These are phyloP conservation scores for Pleodorina starrii DNA, from an alignment of 139 green algal genomes.

Conservation along the genomic window DNA sequence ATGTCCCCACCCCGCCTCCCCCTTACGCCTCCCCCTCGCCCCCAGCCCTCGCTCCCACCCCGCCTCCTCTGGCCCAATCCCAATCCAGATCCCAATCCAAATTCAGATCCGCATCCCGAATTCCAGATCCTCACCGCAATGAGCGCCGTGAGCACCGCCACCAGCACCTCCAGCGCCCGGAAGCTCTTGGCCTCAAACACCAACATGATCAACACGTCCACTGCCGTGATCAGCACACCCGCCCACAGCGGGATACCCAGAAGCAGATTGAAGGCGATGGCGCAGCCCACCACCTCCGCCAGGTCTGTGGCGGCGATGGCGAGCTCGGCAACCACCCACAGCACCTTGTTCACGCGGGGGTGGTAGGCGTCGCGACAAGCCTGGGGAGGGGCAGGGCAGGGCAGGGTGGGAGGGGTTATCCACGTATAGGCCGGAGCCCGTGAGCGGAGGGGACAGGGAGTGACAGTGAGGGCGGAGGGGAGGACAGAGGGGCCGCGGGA, in stretches of 20 bases:
- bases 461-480: no score
- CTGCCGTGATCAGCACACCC: constrained; percentile 65
- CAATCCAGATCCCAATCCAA: background rate
- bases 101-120: no score
- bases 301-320: constrained; percentile 79
- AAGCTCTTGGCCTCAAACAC: constrained; percentile 52
- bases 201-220: constrained; percentile 63
- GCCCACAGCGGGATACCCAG: constrained; percentile 63
- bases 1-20: no score
- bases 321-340: constrained; percentile 76
- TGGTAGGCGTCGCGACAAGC: constrained; percentile 73
- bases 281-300: constrained; percentile 66
- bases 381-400: no score
- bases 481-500: no score
- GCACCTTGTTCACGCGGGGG: constrained; percentile 48
- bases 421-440: no score
- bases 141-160: constrained; percentile 27
- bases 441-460: no score
- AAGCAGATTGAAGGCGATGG: constrained; percentile 67
- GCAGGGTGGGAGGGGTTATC: no score
- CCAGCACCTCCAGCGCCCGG: constrained; percentile 61
- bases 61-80: no score
- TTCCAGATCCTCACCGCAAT: constrained; percentile 23
- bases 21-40: no score
- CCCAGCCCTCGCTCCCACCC: no score